Evolutionary conservation across 805 yeast species (phyloP), one percentile per base, ranked within the genome.

Genomic region (Candida pini): DNA sequence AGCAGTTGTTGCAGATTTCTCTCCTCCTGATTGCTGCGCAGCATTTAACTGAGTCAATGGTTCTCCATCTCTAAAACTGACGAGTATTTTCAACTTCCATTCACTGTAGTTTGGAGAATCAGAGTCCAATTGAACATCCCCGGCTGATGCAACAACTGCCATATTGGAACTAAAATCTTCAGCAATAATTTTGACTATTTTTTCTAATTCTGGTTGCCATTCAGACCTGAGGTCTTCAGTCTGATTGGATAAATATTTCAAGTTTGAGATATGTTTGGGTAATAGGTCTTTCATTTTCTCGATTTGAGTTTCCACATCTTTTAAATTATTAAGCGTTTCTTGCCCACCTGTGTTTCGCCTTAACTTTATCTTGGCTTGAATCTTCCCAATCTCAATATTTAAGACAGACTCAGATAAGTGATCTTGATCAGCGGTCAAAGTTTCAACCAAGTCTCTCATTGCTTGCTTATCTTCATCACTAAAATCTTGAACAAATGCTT

Each of bases 11-110:
- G 92, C 96, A 1, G 97, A 95, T 51, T 96, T 75, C 58, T 92
- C 99, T 33, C 99, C 99, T 37, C 99, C 99, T 1, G 96, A 86
- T 56, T 92, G 98, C 3, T 90, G 76, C 38, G 82, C 87, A n/a
- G 86, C 76, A 49, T 86, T 89, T 31, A 92, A 66, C 14, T 74
- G 73, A 43, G 78, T 78, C 39, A 83, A 56, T n/a, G 70, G 77
- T 12, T 88, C 77, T 31, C 69, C 74, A 44, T 82, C 87, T 51
- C 98, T 71, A 56, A 92, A 92, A 42, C 86, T 78, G 7, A 92
- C 97, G 56, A 77, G 55, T 28, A 94, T 85, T 40, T 84, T 83
- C 33, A 92, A 61, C 47, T 76, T 74, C 98, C 98, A 92, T 32
- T 86, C 79, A 14, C 70, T 63, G 51, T 63, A 86, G 39, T 71